Base-by-base conservation (phyloP, 2,329 filamentous ascomycete genomes). In the Pseudophaeomoniella oleicola region DNA sequence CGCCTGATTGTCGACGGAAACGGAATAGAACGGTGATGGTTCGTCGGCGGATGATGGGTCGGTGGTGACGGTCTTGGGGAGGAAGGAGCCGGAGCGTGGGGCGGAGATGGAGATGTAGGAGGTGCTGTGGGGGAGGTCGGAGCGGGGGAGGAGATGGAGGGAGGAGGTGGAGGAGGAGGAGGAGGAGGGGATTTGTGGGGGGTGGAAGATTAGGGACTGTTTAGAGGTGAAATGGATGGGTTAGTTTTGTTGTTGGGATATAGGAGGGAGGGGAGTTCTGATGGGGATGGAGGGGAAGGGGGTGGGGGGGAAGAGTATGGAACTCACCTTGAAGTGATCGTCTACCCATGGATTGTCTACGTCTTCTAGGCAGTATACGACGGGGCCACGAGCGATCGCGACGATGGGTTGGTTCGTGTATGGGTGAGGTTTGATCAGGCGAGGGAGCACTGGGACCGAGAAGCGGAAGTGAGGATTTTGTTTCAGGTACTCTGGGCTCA, bases 251-350 rank as follows among this genome's bases (percentile, higher is more conserved):
- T n/a, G n/a, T n/a, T n/a, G n/a, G n/a, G n/a, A n/a, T n/a, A 38
- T 35, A n/a, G 38, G 14, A 16, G 40, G 38, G 9, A 43, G 36
- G 13, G 19, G 13, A 27, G n/a, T n/a, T n/a, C n/a, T n/a, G n/a
- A n/a, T n/a, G n/a, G n/a, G n/a, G n/a, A n/a, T n/a, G n/a, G n/a
- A n/a, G n/a, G n/a, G n/a, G n/a, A n/a, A n/a, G n/a, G n/a, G n/a
- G n/a, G n/a, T n/a, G n/a, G n/a, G n/a, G n/a, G n/a, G n/a, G n/a
- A n/a, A n/a, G n/a, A n/a, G n/a, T n/a, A n/a, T n/a, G n/a, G n/a
- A n/a, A n/a, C 15, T 35, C 38, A 50, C 46, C 44, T 50, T 45
- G 39, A 49, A 50, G 39, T 32, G 30, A 32, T 32, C 30, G 6
- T 32, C 30, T 17, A 32, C 30, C 30, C 30, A 32, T 32, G 30